Conservation (phyloP, 2,329 filamentous ascomycete species). For the Colletotrichum incanum region DNA sequence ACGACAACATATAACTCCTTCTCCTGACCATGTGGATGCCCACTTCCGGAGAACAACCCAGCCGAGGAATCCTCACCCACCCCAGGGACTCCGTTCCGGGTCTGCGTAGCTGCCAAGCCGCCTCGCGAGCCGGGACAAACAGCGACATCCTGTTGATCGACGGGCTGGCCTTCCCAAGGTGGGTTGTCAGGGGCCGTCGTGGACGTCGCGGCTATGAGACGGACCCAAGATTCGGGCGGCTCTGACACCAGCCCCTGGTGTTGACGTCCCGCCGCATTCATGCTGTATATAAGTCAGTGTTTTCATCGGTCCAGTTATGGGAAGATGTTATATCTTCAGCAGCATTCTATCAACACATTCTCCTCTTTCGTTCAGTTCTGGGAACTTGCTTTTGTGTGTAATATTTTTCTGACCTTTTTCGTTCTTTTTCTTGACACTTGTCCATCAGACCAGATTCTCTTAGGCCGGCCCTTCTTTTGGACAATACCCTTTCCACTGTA, state of each 20-base stretch:
- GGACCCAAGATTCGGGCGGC: constrained; percentile 10
- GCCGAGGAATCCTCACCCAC: constrained; percentile 26
- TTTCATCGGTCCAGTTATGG: background rate
- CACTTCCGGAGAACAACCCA: constrained; percentile 15
- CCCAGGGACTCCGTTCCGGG: constrained; percentile 11
- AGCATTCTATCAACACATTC: constrained; percentile 30
- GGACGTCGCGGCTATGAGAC: constrained; percentile 31
- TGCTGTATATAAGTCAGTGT: constrained; percentile 35
- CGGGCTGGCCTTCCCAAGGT: constrained; percentile 23
- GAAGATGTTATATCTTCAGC: constrained; percentile 6
- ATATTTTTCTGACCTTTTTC: constrained; percentile 16
- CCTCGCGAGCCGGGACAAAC: constrained; percentile 16
- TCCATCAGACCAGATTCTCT: constrained; percentile 32
- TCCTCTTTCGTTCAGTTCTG: constrained; percentile 46
- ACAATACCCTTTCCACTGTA: background rate
- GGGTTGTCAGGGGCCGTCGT: constrained; percentile 5
- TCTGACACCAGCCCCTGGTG: background rate
- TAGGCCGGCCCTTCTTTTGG: constrained; percentile 45
- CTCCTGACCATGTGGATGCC: constrained; percentile 6
- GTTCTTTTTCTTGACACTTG: constrained; percentile 28
- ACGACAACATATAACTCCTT: constrained; percentile 7
- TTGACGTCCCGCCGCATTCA: background rate
- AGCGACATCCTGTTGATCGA: constrained; percentile 18
- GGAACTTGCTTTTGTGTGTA: constrained; percentile 36
- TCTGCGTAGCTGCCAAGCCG: constrained; percentile 19